Evolutionary conservation across 2,329 filamentous ascomycete genomes (phyloP).

Genomic region (Trichophyton verrucosum): DNA sequence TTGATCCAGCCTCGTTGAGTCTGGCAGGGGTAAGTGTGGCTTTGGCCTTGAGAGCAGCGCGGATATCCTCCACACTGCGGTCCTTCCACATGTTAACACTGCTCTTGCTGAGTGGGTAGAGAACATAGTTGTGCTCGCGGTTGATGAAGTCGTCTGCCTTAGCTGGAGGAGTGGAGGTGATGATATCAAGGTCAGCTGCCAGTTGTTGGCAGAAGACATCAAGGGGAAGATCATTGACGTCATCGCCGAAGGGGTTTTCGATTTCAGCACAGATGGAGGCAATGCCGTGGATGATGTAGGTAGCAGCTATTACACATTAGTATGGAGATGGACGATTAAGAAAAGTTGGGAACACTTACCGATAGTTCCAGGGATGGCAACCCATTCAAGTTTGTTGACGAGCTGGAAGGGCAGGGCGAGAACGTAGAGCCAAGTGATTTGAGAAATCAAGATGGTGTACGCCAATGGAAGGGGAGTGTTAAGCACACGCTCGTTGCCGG

Average conservation of each 20-base stretch:
- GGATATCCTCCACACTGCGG: conserved; percentile 37
- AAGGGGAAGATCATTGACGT: conserved; percentile 70
- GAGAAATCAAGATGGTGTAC: conserved; percentile 71
- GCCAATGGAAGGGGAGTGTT: conserved; percentile 72
- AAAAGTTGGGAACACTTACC: conserved; percentile 21
- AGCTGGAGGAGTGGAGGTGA: conserved; percentile 48
- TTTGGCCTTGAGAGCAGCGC: conserved; percentile 29
- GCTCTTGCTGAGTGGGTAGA: conserved; percentile 44
- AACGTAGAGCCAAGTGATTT: conserved; percentile 79
- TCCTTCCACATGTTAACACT: conserved; percentile 40
- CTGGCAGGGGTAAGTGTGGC: conserved; percentile 13
- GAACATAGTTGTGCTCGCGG: conserved; percentile 38
- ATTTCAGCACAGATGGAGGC: conserved; percentile 66
- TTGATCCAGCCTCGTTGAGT: conserved; percentile 3
- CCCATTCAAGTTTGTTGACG: conserved; percentile 49
- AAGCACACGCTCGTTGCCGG: conserved; percentile 63
- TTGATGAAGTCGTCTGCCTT: conserved; percentile 41
- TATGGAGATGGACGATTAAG: not conserved
- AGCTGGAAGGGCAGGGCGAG: conserved; percentile 73
- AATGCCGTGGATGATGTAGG: conserved; percentile 74
- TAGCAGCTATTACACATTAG: conserved; percentile 33
- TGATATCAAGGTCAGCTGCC: conserved; percentile 59
- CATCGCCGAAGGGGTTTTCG: conserved; percentile 72
- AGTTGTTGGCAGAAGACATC: conserved; percentile 67
- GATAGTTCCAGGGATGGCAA: conserved; percentile 65